A percentile compares a stretch with the other conserved stretches of the same genome.
These are phyloP conservation scores for Xanthoconium stramineum DNA, from an alignment of 768 basidiomycete genomes.

Conservation along the genomic window DNA sequence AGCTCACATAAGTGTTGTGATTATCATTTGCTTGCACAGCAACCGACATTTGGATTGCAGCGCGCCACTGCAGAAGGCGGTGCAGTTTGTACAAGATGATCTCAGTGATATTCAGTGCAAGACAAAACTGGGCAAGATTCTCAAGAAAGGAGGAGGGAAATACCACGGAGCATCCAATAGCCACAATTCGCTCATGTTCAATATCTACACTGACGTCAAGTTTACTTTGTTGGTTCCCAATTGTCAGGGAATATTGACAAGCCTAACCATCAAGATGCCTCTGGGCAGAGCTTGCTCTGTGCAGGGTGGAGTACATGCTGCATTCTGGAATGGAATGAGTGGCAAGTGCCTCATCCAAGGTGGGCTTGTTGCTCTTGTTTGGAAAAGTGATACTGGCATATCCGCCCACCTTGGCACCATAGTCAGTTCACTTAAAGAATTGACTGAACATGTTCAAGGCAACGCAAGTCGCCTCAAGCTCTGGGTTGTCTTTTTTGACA, in stretches of 20 bases:
- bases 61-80: slow-evolving; percentile 50
- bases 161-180: slow-evolving; percentile 46
- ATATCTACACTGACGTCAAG: slow-evolving; percentile 53
- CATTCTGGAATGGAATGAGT: slow-evolving; percentile 61
- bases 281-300: slow-evolving; percentile 50
- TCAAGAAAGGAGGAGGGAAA: slow-evolving; percentile 54
- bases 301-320: slow-evolving; percentile 36
- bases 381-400: slow-evolving; percentile 32
- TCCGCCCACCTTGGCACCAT: slow-evolving; percentile 56
- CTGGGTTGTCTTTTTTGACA: slow-evolving; percentile 58
- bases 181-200: slow-evolving; percentile 55
- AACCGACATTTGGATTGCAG: slow-evolving; percentile 27
- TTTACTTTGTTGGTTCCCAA: slow-evolving; percentile 49
- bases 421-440: slow-evolving; percentile 40
- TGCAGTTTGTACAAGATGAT: slow-evolving; percentile 49
- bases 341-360: slow-evolving; percentile 60
- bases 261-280: slow-evolving; percentile 49
- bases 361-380: slow-evolving; percentile 60
- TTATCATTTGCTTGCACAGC: not conserved
- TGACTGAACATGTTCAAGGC: slow-evolving; percentile 42
- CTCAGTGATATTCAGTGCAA: slow-evolving; percentile 22
- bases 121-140: slow-evolving; percentile 44
- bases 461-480: slow-evolving; percentile 38
- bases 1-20: slow-evolving; percentile 50
- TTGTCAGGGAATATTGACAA: slow-evolving; percentile 48